A percentile compares a stretch with the other conserved stretches of the same genome.
These are phyloP conservation scores for Chrysoporthe deuterocubensis DNA, from an alignment of 2,329 filamentous ascomycete species.

Conservation along the genomic window DNA sequence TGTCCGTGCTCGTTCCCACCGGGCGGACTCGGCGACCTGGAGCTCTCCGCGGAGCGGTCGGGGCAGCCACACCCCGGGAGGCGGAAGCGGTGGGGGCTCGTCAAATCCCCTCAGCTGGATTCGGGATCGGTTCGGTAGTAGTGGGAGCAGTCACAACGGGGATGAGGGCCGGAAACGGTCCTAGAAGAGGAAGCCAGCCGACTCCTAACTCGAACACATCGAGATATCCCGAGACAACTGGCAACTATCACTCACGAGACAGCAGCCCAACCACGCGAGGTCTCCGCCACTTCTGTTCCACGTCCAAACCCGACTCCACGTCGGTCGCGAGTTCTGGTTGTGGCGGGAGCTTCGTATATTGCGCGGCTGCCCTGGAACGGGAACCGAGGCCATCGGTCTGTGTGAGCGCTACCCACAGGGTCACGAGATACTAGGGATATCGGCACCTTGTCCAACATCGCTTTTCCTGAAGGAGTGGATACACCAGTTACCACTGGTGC, in stretches of 20 bases:
- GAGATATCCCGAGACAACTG: neutral
- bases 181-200: conserved; percentile 15
- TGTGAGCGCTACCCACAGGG: no score
- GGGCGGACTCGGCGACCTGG: conserved; percentile 20
- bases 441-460: neutral
- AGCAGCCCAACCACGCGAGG: neutral
- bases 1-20: conserved; percentile 5
- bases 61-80: conserved; percentile 11
- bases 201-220: neutral
- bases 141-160: conserved; percentile 2
- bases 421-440: no score
- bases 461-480: neutral
- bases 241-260: neutral
- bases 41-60: conserved; percentile 13
- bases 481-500: neutral
- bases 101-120: conserved; percentile 33
- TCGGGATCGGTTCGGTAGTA: conserved; percentile 32
- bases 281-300: neutral
- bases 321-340: neutral
- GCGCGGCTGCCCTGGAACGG: neutral
- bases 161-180: conserved; percentile 22
- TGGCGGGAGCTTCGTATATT: neutral
- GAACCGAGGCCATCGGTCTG: neutral
- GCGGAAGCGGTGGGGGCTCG: conserved; percentile 13
- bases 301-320: neutral